Percentiles rank a stretch among this genome's conserved stretches.
Evolutionary conservation across 2,329 filamentous ascomycete genomes (phyloP).

Genomic region (Alternaria sp.): DNA sequence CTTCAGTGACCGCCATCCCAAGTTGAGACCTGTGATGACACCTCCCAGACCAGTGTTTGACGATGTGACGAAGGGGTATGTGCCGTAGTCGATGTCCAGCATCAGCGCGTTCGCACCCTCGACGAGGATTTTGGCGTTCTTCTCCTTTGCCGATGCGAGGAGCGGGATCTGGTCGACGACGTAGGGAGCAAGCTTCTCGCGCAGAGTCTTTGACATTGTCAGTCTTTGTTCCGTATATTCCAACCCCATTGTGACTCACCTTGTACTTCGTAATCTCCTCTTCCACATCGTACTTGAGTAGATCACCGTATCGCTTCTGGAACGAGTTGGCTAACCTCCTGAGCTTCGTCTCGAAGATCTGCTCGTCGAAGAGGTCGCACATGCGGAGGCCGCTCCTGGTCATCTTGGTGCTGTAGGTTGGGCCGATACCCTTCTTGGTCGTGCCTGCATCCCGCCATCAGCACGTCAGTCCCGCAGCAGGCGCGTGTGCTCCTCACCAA

Average conservation of each 20-base stretch:
- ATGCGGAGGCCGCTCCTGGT: slow-evolving; percentile 70
- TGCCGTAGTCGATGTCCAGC: slow-evolving; percentile 65
- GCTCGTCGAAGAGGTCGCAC: slow-evolving; percentile 70
- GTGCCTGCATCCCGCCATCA: slow-evolving; percentile 54
- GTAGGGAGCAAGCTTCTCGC: slow-evolving; percentile 63
- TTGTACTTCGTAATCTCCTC: slow-evolving; percentile 70
- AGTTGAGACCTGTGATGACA: slow-evolving; percentile 66
- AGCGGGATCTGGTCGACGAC: slow-evolving; percentile 72
- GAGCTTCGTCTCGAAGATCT: slow-evolving; percentile 70
- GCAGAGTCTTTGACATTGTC: slow-evolving; percentile 53
- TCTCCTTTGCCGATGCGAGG: slow-evolving; percentile 65
- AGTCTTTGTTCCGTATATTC: background rate
- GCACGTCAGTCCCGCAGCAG: slow-evolving; percentile 3
- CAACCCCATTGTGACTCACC: slow-evolving; percentile 36
- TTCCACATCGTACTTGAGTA: slow-evolving; percentile 71
- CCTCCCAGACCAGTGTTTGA: slow-evolving; percentile 67
- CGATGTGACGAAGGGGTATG: slow-evolving; percentile 67
- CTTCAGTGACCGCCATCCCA: slow-evolving; percentile 66
- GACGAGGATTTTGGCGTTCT: slow-evolving; percentile 66
- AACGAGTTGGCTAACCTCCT: slow-evolving; percentile 66
- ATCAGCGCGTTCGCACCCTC: slow-evolving; percentile 74
- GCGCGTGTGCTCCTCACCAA: slow-evolving; percentile 33
- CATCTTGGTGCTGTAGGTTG: slow-evolving; percentile 69
- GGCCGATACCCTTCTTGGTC: slow-evolving; percentile 60
- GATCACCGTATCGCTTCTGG: slow-evolving; percentile 71